Conservation (phyloP, 768 basidiomycete species). For the Daedalea quercina region DNA sequence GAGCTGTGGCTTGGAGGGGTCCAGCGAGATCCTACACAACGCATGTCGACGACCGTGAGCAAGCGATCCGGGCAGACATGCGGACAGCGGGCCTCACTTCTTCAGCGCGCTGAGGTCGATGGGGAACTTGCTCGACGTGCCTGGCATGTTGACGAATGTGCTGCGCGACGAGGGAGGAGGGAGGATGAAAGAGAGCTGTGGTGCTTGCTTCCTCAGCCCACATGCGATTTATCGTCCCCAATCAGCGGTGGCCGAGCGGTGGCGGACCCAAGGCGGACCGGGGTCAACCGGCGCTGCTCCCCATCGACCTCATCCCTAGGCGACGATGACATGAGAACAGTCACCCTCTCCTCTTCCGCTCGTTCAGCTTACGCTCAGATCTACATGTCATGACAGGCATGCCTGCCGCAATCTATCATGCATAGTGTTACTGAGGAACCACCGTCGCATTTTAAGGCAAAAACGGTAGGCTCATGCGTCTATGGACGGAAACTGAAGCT, state of each 20-base stretch:
- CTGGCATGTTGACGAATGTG: conserved; percentile 27
- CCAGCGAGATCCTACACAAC: conserved; percentile 53
- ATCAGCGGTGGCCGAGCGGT: not conserved
- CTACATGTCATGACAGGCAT: too few species aligned
- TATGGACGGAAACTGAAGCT: not conserved
- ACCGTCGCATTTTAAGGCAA: not conserved
- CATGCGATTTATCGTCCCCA: not conserved
- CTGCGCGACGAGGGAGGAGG: not conserved
- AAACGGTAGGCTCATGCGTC: too few species aligned
- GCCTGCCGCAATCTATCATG: too few species aligned
- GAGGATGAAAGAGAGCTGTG: not conserved
- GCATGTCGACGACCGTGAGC: conserved; percentile 4
- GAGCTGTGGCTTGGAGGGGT: conserved; percentile 59
- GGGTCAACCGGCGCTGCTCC: conserved; percentile 3
- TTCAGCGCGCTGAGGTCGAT: conserved; percentile 75
- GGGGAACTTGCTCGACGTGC: conserved; percentile 49
- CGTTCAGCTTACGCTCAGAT: too few species aligned
- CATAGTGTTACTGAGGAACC: not conserved
- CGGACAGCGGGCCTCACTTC: conserved; percentile 37
- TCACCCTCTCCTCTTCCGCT: not conserved
- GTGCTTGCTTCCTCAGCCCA: not conserved
- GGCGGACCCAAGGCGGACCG: not conserved
- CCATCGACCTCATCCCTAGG: too few species aligned
- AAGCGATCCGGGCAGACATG: not conserved
- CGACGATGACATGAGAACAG: not conserved